Evolutionary conservation across 352 stramenopile genomes (phyloP).

Genomic region (Phytopythium helicoides): DNA sequence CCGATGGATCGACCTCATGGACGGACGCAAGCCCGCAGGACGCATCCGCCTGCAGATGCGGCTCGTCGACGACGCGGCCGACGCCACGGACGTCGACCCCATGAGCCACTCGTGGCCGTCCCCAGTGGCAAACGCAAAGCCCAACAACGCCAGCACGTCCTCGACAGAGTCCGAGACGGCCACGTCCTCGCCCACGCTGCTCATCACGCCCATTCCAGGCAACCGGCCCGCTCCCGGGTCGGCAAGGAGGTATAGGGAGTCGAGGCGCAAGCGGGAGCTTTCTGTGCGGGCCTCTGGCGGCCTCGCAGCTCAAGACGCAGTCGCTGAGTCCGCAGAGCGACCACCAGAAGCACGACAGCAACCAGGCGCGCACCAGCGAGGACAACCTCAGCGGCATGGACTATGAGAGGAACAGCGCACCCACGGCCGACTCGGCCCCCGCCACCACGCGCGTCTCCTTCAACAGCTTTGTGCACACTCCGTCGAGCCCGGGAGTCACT

Average conservation of each 20-base stretch:
- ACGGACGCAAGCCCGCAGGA: slow-evolving; percentile 53
- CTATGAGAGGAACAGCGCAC: slow-evolving; percentile 13
- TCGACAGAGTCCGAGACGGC: slow-evolving; percentile 48
- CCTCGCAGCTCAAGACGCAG: not conserved
- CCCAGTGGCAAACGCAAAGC: too few relatives aligned
- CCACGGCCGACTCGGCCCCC: slow-evolving; percentile 9
- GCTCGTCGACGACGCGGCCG: slow-evolving; percentile 24
- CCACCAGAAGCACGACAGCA: not conserved
- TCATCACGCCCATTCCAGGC: slow-evolving; percentile 12
- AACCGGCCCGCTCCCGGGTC: not conserved
- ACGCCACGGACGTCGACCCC: not conserved
- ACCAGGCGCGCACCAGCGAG: not conserved
- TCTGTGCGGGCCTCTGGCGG: not conserved
- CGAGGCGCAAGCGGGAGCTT: slow-evolving; percentile 1
- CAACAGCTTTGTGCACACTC: slow-evolving; percentile 13
- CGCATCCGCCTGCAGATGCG: slow-evolving; percentile 67
- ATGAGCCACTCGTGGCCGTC: not conserved
- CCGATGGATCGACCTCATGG: slow-evolving; percentile 54
- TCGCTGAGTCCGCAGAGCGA: too few relatives aligned
- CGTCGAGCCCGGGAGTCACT: not conserved
- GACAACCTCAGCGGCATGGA: slow-evolving; percentile 5
- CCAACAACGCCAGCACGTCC: too few relatives aligned
- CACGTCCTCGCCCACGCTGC: slow-evolving; percentile 17
- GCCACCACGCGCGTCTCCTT: slow-evolving; percentile 9
- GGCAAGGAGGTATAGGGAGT: not conserved